These are phyloP conservation scores for Litchi chinensis DNA, from an alignment of 345 rosid genomes.

Conservation along the genomic window DNA sequence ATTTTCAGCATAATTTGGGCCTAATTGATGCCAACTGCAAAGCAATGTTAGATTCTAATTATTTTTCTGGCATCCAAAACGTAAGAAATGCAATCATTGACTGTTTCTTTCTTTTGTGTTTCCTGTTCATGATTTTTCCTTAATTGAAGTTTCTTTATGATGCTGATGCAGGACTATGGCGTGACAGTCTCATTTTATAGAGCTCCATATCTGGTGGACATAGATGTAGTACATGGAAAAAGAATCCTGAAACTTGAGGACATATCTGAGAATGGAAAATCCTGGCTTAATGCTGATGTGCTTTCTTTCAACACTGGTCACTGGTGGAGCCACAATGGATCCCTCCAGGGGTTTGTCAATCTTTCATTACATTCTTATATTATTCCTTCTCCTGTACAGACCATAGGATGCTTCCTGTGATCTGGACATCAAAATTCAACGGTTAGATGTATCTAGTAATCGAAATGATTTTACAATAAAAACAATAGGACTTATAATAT, in stretches of 20 bases:
- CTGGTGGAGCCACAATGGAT: constrained; percentile 90
- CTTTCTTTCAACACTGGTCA: constrained; percentile 91
- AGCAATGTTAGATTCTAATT: constrained; percentile 3
- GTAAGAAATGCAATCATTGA: background rate
- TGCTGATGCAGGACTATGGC: constrained; percentile 67
- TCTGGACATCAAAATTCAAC: too few relatives aligned
- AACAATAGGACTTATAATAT: too few relatives aligned
- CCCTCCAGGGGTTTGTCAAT: constrained; percentile 61
- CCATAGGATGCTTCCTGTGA: too few relatives aligned
- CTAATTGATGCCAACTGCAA: constrained; percentile 38
- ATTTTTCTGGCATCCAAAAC: background rate
- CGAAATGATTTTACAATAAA: too few relatives aligned
- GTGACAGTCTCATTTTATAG: constrained; percentile 61
- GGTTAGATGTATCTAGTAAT: too few relatives aligned
- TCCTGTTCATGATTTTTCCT: background rate
- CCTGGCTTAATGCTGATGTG: constrained; percentile 69
- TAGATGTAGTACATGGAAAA: constrained; percentile 69
- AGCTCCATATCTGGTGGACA: constrained; percentile 90
- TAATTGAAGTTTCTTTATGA: background rate
- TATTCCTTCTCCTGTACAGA: too few relatives aligned
- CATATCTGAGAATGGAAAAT: constrained; percentile 68
- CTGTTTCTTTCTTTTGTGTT: background rate
- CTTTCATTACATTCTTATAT: too few relatives aligned
- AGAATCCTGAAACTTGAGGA: constrained; percentile 70
- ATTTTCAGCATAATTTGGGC: background rate